Evolutionary conservation across 2,329 filamentous ascomycete genomes (phyloP), one percentile per base, ranked within the genome.

Genomic region (Alternaria angustiovoidea): DNA sequence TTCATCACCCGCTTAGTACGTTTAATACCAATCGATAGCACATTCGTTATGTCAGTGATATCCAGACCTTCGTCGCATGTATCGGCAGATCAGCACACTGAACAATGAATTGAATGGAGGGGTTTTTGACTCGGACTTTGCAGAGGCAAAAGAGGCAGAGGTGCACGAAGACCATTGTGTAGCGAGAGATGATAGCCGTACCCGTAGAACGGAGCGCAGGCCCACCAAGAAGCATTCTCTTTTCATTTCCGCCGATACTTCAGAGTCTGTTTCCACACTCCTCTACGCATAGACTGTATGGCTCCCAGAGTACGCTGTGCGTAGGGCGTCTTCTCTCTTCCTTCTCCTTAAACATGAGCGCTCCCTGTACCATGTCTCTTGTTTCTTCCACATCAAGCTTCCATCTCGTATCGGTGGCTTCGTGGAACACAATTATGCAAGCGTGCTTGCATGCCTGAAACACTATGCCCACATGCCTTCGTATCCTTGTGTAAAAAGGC

Each of bases 1-100:
- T 52, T 44, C 14, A 4, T 32, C 36, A 11, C 18, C 41, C 42
- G 36, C 41, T 47, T 53, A 58, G 30, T 28, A 53, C 42, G 41
- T 47, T 58, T 58, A 53, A 58, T 53, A 53, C 34, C 55, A 52
- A 58, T 24, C 16, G 22, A 57, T 20, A 36, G 14, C 18, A 38
- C 46, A 22, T 49, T 49, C 30, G 46, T n/a, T 48, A 36, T 48
- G 30, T 12, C 24, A 7, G 34, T 14, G 14, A 34, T 14, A 34
- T 34, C 12, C 32, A 34, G 12, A 12, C 32, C 14, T 1, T 34
- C 5, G 12, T 24, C 24, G 24, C 24, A 24, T 24, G 24, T 7
- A 16, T 34, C 14, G 5, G 7, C 12, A 16, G 7, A 34, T 34
- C 32, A 14, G 32, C 32, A 14, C 32, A 6, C 6, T 34, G 32